Evolutionary conservation across 2,329 filamentous ascomycete genomes (phyloP).

Genomic region (Fusarium keratoplasticum): DNA sequence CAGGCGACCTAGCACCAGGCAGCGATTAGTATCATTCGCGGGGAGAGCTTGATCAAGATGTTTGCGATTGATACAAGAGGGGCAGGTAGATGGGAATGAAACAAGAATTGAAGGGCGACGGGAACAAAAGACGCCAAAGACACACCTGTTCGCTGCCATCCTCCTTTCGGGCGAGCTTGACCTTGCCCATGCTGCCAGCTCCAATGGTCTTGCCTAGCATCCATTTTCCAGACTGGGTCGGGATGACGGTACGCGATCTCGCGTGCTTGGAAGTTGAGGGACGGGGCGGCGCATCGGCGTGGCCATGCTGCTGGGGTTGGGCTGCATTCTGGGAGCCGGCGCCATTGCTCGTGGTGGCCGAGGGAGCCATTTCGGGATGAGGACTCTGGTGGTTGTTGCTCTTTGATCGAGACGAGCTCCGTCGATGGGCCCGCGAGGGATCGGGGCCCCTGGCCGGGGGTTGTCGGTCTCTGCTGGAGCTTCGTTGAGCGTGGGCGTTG

Average conservation of each 20-base stretch:
- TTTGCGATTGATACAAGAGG: conserved; percentile 18
- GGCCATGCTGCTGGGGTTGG: conserved; percentile 51
- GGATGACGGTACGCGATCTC: conserved; percentile 82
- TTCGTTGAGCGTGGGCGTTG: conserved; percentile 63
- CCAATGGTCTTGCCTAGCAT: conserved; percentile 96
- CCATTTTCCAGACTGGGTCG: conserved; percentile 92
- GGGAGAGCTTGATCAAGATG: conserved; percentile 4
- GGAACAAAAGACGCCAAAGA: conserved; percentile 23
- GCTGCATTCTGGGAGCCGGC: conserved; percentile 64
- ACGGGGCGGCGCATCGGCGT: conserved; percentile 51
- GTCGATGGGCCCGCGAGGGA: conserved; percentile 59
- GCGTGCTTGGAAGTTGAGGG: conserved; percentile 61
- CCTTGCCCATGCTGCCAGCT: conserved; percentile 98
- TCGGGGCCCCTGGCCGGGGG: conserved; percentile 65
- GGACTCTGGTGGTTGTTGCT: conserved; percentile 48
- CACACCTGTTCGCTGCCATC: conserved; percentile 91
- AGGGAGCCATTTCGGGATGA: conserved; percentile 61
- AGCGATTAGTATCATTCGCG: conserved; percentile 27
- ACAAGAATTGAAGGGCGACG: neutral
- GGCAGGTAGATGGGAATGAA: conserved; percentile 18
- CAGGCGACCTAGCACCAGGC: conserved; percentile 75
- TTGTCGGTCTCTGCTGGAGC: conserved; percentile 72
- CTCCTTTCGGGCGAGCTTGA: conserved; percentile 92
- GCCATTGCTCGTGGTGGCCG: conserved; percentile 65
- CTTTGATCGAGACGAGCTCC: conserved; percentile 62